These are phyloP conservation scores for Euphrasia arctica DNA, from an alignment of 305 asterid species.

Conservation along the genomic window DNA sequence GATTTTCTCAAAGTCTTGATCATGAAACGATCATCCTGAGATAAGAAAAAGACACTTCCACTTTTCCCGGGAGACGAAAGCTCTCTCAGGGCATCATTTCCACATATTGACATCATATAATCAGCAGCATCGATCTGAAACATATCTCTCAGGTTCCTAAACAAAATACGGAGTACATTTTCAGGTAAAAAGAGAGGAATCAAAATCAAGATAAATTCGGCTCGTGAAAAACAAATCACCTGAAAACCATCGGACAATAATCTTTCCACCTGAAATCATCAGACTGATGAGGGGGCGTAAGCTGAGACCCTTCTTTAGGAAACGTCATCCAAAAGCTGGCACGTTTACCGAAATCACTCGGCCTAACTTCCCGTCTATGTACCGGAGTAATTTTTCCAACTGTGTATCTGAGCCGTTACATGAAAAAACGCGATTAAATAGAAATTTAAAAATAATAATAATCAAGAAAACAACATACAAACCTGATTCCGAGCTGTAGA, in stretches of 20 bases:
- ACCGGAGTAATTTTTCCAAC: constrained; percentile 99
- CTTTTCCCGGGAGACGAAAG: constrained; percentile 95
- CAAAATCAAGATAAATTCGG: constrained; percentile 1
- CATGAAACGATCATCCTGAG: constrained; percentile 86
- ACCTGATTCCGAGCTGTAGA: constrained; percentile 90
- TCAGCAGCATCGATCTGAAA: constrained; percentile 82
- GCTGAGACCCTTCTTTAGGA: constrained; percentile 86
- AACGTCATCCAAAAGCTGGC: constrained; percentile 98
- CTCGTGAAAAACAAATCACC: constrained; percentile 31
- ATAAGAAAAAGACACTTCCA: constrained; percentile 73
- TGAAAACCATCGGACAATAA: constrained; percentile 89
- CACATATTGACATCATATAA: constrained; percentile 87
- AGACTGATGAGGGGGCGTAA: constrained; percentile 91
- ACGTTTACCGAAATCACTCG: constrained; percentile 77
- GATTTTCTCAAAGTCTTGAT: constrained; percentile 81
- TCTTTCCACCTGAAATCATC: constrained; percentile 95
- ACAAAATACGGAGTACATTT: not conserved
- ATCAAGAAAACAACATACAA: not conserved
- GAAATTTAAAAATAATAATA: too few species aligned
- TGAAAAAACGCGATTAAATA: not conserved
- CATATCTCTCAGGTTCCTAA: constrained; percentile 75
- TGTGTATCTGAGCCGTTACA: constrained; percentile 50
- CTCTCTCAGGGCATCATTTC: constrained; percentile 75
- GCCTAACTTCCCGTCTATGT: constrained; percentile 84
- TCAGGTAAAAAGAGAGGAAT: constrained; percentile 11